Evolutionary conservation across 2,329 filamentous ascomycete species (phyloP), one percentile per base, ranked within the genome.

Genomic region (Graphilbum ipis-grandicollis): DNA sequence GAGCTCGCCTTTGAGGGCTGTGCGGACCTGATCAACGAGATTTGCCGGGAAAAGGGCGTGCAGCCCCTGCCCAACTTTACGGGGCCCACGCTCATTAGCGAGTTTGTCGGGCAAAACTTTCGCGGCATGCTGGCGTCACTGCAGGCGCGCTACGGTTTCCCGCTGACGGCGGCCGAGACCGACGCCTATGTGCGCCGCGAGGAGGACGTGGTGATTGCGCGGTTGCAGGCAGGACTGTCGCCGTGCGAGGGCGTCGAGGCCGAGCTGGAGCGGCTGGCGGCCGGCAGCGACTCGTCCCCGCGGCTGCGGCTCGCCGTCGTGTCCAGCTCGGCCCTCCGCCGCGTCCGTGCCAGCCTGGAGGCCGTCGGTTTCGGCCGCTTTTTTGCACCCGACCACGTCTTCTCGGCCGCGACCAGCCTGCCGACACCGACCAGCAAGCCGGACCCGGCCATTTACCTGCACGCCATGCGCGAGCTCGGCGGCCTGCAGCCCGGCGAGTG

Each of bases 71-170:
- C 44, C 17, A 33, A 38, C 53, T 93, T 92, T 65, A 85, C 80
- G 4, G 79, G 79, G 51, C 71, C 76, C 34, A 67, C 74, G 41
- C 75, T 93, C 44, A 81, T 93, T 60, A 63, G 67, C 48, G 81
- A 93, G 60, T 93, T 92, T 51, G 83, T 93, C 48, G 85, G 86
- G 49, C 79, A 90, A 56, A 93, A 92, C 69, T 93, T 93, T 70
- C 82, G 84, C 47, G 82, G 83, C 58, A 93, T 93, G 82, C 76
- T 93, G 60, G 58, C 64, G 41, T 74, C 72, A 42, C 72, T 93
- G 42, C 75, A 85, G 57, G 62, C 73, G 56, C 78, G 80, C 57
- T 75, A 82, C 65, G 65, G 67, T 57, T 88, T 93, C 58, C 59
- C 66, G 37, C 71, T 93, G 58, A 48, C 58, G 19, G 56, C 66